Conservation (phyloP, 352 stramenopile species). For the Globisporangium camurandrum region DNA sequence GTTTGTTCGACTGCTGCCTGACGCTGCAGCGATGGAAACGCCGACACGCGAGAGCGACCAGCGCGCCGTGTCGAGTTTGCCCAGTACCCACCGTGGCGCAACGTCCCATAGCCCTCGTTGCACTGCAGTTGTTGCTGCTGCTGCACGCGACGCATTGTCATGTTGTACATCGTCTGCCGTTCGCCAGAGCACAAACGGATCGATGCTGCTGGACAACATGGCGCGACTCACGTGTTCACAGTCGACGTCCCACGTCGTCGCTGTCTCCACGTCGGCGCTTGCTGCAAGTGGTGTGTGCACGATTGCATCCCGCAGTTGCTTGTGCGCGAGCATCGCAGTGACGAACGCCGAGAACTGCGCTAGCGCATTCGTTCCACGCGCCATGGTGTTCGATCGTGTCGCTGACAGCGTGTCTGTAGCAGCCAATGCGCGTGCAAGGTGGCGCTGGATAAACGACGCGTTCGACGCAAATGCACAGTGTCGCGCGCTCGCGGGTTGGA, state of each 20-base stretch:
- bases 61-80: neutral
- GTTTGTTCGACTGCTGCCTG: neutral
- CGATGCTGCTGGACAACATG: neutral
- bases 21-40: neutral
- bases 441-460: neutral
- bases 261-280: conserved; percentile 6
- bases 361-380: neutral
- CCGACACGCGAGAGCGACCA: neutral
- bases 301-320: conserved; percentile 1
- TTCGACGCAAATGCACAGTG: neutral
- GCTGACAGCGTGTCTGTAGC: neutral
- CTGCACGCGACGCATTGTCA: neutral
- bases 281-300: conserved; percentile 4
- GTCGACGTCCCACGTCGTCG: conserved; percentile 4
- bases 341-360: neutral
- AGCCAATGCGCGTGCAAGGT: neutral
- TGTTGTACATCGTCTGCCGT: neutral
- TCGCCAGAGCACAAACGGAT: conserved; percentile 12
- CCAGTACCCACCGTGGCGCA: conserved; percentile 2
- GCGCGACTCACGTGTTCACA: conserved; percentile 1
- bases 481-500: neutral
- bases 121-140: too few species aligned
- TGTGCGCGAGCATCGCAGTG: conserved; percentile 3
- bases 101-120: conserved; percentile 10
- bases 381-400: neutral